phyloP scores from a whole-genome alignment of 2,329 filamentous ascomycete genomes.

The Taxawa tesnikishii region DNA sequence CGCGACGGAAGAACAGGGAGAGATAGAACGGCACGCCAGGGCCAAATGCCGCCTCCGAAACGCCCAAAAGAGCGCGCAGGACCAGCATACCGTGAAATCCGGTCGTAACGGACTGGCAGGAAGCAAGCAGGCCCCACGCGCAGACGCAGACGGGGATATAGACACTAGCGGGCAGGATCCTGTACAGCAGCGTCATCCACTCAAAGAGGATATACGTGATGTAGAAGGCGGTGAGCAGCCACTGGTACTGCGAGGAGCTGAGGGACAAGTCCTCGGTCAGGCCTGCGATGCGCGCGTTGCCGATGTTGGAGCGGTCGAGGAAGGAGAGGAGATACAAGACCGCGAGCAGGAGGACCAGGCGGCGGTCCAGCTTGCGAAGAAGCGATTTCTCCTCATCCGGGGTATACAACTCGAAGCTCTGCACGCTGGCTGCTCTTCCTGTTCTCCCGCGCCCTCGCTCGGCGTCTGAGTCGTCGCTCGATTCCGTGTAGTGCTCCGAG shows the following conservation, averaged over 20 bases:
- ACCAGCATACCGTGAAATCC: slow-evolving; percentile 44
- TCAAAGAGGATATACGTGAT: slow-evolving; percentile 53
- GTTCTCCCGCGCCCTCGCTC: neutral
- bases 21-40: slow-evolving; percentile 54
- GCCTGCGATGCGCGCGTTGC: slow-evolving; percentile 51
- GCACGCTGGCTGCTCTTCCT: neutral
- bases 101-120: slow-evolving; percentile 46
- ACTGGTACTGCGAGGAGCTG: slow-evolving; percentile 45
- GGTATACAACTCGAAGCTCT: slow-evolving; percentile 36
- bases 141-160: slow-evolving; percentile 55
- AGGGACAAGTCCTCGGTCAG: slow-evolving; percentile 41
- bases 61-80: slow-evolving; percentile 45
- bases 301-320: slow-evolving; percentile 56
- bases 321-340: slow-evolving; percentile 77
- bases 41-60: slow-evolving; percentile 50
- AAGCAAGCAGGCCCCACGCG: slow-evolving; percentile 69
- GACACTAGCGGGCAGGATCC: slow-evolving; percentile 46
- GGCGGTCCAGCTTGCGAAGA: slow-evolving; percentile 59
- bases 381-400: slow-evolving; percentile 62
- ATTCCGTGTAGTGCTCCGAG: neutral
- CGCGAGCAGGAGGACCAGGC: slow-evolving; percentile 68
- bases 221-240: slow-evolving; percentile 51
- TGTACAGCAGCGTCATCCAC: slow-evolving; percentile 54
- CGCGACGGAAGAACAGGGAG: slow-evolving; percentile 48
- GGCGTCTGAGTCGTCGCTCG: neutral